Conservation (phyloP, 2,329 filamentous ascomycete genomes). For the Botryotinia narcissicola region DNA sequence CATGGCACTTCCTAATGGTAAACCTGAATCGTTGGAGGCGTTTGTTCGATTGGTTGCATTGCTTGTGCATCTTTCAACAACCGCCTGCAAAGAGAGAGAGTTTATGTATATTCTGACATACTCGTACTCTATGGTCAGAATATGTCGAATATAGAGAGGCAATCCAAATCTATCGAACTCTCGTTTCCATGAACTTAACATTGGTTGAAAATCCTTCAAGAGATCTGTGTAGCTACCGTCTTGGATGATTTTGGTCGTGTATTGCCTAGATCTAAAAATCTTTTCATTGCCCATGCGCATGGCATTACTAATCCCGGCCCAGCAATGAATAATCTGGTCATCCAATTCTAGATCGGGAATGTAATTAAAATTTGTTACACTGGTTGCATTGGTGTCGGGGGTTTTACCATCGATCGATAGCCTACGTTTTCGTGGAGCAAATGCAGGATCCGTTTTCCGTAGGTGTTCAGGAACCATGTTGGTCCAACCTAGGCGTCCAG, state of each 20-base stretch:
- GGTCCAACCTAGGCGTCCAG: constrained; percentile 85
- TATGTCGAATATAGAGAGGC: constrained; percentile 65
- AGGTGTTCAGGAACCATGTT: constrained; percentile 81
- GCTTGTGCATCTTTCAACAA: constrained; percentile 86
- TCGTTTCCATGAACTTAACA: constrained; percentile 73
- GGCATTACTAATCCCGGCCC: constrained; percentile 88
- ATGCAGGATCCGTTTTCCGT: constrained; percentile 57
- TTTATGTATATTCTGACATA: constrained; percentile 95
- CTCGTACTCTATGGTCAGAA: constrained; percentile 91
- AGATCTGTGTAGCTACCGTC: constrained; percentile 79
- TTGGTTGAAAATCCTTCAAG: constrained; percentile 76
- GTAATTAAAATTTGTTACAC: constrained; percentile 61
- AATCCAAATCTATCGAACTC: constrained; percentile 78
- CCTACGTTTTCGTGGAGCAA: constrained; percentile 42
- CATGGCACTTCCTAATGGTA: constrained; percentile 44
- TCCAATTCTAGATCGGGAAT: constrained; percentile 65
- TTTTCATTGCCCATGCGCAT: constrained; percentile 90
- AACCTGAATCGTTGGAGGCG: constrained; percentile 39
- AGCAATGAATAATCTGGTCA: constrained; percentile 77
- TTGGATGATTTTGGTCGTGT: constrained; percentile 85
- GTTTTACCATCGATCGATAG: constrained; percentile 55
- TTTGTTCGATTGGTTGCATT: constrained; percentile 54
- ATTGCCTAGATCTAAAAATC: constrained; percentile 81
- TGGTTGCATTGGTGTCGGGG: constrained; percentile 56
- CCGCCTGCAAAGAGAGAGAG: constrained; percentile 87